Evolutionary conservation across 139 green algal genomes (phyloP), one percentile per base, ranked within the genome.

Genomic region (Chlamydomonas sphaeroides): DNA sequence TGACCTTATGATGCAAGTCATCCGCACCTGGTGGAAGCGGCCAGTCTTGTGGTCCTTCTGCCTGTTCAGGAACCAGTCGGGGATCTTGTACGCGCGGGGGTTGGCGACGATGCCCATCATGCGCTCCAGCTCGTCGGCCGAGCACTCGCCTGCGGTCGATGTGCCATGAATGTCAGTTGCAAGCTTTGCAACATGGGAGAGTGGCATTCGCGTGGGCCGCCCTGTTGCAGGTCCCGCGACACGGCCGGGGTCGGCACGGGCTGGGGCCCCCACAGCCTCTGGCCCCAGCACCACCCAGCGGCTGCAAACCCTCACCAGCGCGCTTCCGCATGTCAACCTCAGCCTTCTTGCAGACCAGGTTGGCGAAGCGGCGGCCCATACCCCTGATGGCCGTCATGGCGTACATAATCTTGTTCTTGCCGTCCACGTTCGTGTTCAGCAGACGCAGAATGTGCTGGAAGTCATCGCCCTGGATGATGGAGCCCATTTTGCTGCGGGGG

Each of bases 381-480:
- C 97, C 97, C 78, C 88, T 92, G 92, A 99, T 99, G 88, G 95
- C 88, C 35, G 97, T 99, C 90, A 99, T 90, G 83, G 97, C 97
- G 78, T 97, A 99, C 94, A 98, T 97, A 74, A 98, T 95, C 91
- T 99, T 99, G 87, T 96, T 87, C 89, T 96, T 96, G 83, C 97
- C 97, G 89, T 99, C 95, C 20, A 99, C 96, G 93, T 99, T 99
- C 83, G 97, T 99, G 92, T 99, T 99, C 84, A 99, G 93, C 89
- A 99, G 92, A 97, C 97, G 97, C 87, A 99, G 88, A 92, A 99
- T 99, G 93, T 99, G 97, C 95, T 98, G 96, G 83, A 99, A 99
- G 83, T 96, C 92, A 53, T 98, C 93, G 42, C 89, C 89, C 59
- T 85, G 77, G 36, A 94, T 78, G 41, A 94, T 68, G 68, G 91